Evolutionary conservation across 164 flowering plant genomes (phyloP), one percentile per base, ranked within the genome.

Genomic region (Nelumbo lutea): DNA sequence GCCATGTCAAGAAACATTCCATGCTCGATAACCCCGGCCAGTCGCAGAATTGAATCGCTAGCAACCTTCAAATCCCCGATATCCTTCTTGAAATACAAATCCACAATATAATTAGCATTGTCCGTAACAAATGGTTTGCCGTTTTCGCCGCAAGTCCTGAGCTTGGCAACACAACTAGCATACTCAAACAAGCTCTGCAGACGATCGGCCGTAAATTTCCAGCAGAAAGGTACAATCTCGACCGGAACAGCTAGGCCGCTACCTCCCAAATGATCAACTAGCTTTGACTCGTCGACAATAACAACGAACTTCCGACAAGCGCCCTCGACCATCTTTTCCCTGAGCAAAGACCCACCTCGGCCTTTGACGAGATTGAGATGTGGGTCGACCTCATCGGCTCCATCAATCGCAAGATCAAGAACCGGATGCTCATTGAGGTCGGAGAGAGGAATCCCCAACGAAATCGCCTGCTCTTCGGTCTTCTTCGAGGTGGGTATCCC

Each of bases 1-100:
- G 98, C 97, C 96, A 95, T 86, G 42, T 82, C 92, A 56, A 95
- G 76, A 79, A 95, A 95, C 97, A 95, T 86, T 13, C 98, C 98
- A 69, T 95, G 98, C 83, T 95, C 98, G 42, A 90, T 95, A 59
- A 95, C 95, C 2, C 98, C 96, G 0, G 90, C 75, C 42, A 90
- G 77, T 73, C 90, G 69, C 82, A 87, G 57, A 56, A 95, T 92
- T n/a, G 75, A 73, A 72, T 90, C 94, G 50, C 97, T 83, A 0
- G 96, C 96, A 46, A 59, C 87, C 70, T 82, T 74, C 81, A 89
- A 78, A 77, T 91, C 93, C 62, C 91, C 91, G 55, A 92, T 81
- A 5, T 80, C 88, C 63, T 79, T 78, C 81, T 87, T 70, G 60
- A 95, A 88, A 75, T 83, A 91, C 89, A 95, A 84, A 61, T 95